Base-by-base conservation (phyloP, 2,329 filamentous ascomycete genomes). In the Zymoseptoria crescenta region DNA sequence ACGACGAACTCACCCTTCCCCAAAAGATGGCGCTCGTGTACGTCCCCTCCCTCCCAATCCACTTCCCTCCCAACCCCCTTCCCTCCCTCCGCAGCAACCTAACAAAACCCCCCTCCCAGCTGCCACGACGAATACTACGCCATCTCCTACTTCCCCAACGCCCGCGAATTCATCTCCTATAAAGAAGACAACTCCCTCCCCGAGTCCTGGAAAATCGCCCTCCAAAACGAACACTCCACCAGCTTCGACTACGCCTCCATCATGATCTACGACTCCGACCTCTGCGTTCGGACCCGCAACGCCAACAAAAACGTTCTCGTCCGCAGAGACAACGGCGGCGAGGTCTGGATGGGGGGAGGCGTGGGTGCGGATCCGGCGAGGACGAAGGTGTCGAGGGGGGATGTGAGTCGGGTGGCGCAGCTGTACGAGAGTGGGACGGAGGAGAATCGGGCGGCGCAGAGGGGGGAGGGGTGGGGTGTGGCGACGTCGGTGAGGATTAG, bases 201-300 rank as follows among this genome's bases (percentile, higher is more conserved):
- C 13, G 60, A 62, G 3, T n/a, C 10, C 16, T 29, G 55, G 10
- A 20, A 24, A 21, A 50, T 57, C 13, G 30, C 10, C 7, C 35
- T 57, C 13, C 48, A 55, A 8, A 51, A 49, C 8, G 57, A 57
- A 49, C 24, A 19, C 24, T 57, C 54, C 16, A n/a, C 28, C 8
- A n/a, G 13, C 7, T 61, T 62, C 35, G 61, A 61, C 50, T 58
- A 52, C 35, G 45, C 55, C 24, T 58, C 56, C 55, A 62, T 61
- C 49, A 62, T 60, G 58, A 56, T 62, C 5, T 62, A 62, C 54
- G 28, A 49, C 20, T 30, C 50, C 4, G 59, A 50, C 9, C 21
- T 52, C 6, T 27, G 52, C 20, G 41, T 41, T 8, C 35, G 6
- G 8, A 29, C 24, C 24, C 24, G 28, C 10, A 19, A 24, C 7